Conservation (phyloP, 345 rosid species). For the Populus ilicifolia region DNA sequence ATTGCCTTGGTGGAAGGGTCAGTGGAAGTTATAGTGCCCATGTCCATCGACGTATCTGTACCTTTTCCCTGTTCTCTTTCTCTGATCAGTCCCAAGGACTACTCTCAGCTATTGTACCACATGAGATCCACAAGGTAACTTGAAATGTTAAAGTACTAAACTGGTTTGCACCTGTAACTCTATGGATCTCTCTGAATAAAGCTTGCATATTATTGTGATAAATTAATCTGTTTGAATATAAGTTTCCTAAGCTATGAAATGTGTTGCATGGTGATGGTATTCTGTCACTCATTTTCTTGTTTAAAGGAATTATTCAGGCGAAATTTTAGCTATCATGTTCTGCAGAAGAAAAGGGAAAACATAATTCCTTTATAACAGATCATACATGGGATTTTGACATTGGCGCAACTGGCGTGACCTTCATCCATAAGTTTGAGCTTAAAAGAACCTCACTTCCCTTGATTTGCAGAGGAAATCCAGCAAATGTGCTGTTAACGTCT, state of each 20-base stretch:
- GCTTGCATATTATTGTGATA: neutral
- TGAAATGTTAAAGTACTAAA: neutral
- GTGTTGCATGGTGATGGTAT: neutral
- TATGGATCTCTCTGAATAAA: neutral
- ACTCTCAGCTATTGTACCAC: neutral
- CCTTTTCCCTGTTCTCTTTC: neutral
- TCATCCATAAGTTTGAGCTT: neutral
- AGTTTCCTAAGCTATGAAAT: neutral
- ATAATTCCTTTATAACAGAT: neutral
- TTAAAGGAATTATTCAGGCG: neutral
- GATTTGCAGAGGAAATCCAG: neutral
- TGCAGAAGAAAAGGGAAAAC: neutral
- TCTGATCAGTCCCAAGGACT: neutral
- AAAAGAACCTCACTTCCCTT: neutral
- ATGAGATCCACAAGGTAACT: neutral
- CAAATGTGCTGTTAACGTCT: neutral
- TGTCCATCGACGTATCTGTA: neutral
- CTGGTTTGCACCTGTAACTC: neutral
- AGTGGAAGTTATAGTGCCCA: neutral
- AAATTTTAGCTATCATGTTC: neutral
- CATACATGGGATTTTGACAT: no score
- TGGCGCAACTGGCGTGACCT: neutral
- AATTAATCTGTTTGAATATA: neutral
- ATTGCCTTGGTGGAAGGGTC: neutral
- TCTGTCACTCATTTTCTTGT: neutral